Conservation (phyloP, 2,329 filamentous ascomycete genomes). For the Verticillium alfalfae region DNA sequence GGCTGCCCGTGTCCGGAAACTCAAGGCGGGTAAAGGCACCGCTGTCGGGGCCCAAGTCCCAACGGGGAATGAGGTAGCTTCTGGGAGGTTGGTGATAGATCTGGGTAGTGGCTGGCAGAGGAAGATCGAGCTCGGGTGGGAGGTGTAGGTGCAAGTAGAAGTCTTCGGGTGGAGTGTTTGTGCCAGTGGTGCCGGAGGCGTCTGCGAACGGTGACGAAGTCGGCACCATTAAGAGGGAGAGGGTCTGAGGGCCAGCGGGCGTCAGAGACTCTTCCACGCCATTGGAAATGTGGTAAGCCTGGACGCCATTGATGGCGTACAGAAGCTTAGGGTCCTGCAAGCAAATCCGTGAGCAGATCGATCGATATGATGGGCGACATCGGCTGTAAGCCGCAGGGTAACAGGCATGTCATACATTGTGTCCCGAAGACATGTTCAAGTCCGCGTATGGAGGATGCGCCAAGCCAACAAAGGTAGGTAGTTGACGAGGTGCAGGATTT, state of each 20-base stretch:
- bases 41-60: slow-evolving; percentile 83
- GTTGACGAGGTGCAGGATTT: too few species aligned
- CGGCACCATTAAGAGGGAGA: slow-evolving; percentile 93
- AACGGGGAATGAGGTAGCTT: slow-evolving; percentile 91
- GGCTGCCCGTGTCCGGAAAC: slow-evolving; percentile 70
- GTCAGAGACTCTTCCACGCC: slow-evolving; percentile 81
- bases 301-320: slow-evolving; percentile 76
- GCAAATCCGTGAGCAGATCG: background rate
- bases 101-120: slow-evolving; percentile 90
- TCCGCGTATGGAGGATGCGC: background rate
- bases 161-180: slow-evolving; percentile 72
- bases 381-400: background rate
- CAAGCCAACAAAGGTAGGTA: background rate
- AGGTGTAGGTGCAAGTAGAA: slow-evolving; percentile 96
- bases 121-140: slow-evolving; percentile 88
- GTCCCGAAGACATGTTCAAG: slow-evolving; percentile 34
- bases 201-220: slow-evolving; percentile 70
- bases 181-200: slow-evolving; percentile 44
- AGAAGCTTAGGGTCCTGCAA: slow-evolving; percentile 59
- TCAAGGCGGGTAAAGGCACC: slow-evolving; percentile 92
- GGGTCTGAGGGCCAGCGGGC: slow-evolving; percentile 78
- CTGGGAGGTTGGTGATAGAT: slow-evolving; percentile 93
- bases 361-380: background rate
- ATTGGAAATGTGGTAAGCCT: slow-evolving; percentile 85
- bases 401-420: slow-evolving; percentile 28